Evolutionary conservation across 257 asterid species (phyloP), one percentile per base, ranked within the genome.

Genomic region (Oldenlandia corymbosa): DNA sequence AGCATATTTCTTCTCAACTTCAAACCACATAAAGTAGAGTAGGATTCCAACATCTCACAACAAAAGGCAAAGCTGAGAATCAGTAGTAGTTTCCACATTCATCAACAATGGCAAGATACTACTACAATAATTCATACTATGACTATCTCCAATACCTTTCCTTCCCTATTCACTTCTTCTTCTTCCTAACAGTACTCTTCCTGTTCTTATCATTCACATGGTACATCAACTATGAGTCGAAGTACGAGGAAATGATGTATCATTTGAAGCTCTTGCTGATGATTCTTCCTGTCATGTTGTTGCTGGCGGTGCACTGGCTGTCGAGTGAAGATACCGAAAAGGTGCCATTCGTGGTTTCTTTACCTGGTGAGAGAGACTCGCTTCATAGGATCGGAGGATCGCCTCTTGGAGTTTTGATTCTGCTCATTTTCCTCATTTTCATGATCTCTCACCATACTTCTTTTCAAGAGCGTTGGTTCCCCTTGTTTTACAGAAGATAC

Each of bases 221-320:
- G 95, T 90, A 80, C 90, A 75, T 87, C 59, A 79, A 82, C 82
- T 90, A 90, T 61, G 92, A 85, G 52, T 71, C 78, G 69, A 62
- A 75, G 60, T 79, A 79, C 32, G 64, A 74, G 17, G 88, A 85
- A 73, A 58, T 79, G 31, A 62, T 82, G 68, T 75, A 82, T 37
- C 82, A 85, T 49, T 56, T 82, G 50, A 85, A 78, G 92, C 64
- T 90, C 2, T 56, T 76, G 42, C 76, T 90, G 69, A 82, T 90
- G 86, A 76, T 87, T 23, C 68, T 80, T 50, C 97, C 94, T 0
- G 82, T 90, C 65, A 60, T 85, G 17, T 81, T 90, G 46, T 84
- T 90, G 34, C 88, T 90, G 21, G 48, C 76, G 4, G 85, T 90
- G 67, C 94, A 87, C 64, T 83, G 91, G 83, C 23, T 87, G 42